Percentiles rank a stretch among this genome's conserved stretches.
These are phyloP conservation scores for Scutellaria baicalensis DNA, from an alignment of 257 asterid genomes.

Conservation along the genomic window DNA sequence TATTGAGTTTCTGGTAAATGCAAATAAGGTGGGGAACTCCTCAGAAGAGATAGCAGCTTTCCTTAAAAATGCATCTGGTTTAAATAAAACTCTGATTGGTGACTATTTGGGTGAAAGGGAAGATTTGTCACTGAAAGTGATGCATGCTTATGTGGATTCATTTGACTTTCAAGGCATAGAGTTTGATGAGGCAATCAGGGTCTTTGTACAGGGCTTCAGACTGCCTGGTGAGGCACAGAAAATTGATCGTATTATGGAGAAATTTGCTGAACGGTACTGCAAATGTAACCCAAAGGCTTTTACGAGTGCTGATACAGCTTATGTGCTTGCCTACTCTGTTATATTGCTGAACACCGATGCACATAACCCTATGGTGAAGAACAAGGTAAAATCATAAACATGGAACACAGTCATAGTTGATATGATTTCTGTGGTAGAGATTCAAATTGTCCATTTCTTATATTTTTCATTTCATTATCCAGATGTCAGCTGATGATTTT, in stretches of 20 bases:
- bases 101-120: slow-evolving; percentile 99
- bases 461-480: slow-evolving; percentile 10
- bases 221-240: slow-evolving; percentile 99
- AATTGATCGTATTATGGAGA: slow-evolving; percentile 98
- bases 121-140: slow-evolving; percentile 84
- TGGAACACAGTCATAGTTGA: slow-evolving; percentile 10
- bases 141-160: slow-evolving; percentile 98
- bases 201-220: slow-evolving; percentile 84
- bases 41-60: slow-evolving; percentile 88
- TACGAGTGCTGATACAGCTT: slow-evolving; percentile 97
- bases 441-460: slow-evolving; percentile 13
- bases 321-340: slow-evolving; percentile 97
- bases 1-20: slow-evolving; percentile 83
- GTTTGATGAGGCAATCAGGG: slow-evolving; percentile 96
- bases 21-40: slow-evolving; percentile 87
- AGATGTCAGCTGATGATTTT: slow-evolving; percentile 98
- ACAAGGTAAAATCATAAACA: slow-evolving; percentile 58
- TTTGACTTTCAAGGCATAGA: slow-evolving; percentile 89
- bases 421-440: not conserved
- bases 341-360: slow-evolving; percentile 97
- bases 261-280: slow-evolving; percentile 95
- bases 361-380: slow-evolving; percentile 96
- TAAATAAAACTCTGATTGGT: slow-evolving; percentile 86
- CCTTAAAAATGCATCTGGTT: slow-evolving; percentile 82
- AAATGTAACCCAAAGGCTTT: slow-evolving; percentile 86